Evolutionary conservation across 805 yeast species (phyloP).

Genomic region (Candida alai): DNA sequence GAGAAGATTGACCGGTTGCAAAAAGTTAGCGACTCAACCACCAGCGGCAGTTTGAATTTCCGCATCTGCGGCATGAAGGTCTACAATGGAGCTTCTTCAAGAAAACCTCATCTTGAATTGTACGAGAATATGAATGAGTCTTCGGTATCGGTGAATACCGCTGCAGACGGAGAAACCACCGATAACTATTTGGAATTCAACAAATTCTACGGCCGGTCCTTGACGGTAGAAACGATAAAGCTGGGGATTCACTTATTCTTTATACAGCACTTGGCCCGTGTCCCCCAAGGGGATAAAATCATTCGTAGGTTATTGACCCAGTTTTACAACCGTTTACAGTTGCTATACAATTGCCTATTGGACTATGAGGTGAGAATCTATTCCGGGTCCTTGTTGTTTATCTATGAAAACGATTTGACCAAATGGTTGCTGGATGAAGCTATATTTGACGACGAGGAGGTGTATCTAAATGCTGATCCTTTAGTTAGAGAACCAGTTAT

Average conservation of each 20-base stretch:
- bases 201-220: conserved; percentile 67
- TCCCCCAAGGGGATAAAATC: conserved; percentile 23
- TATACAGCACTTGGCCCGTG: conserved; percentile 19
- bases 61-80: conserved; percentile 89
- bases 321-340: conserved; percentile 57
- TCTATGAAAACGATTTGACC: conserved; percentile 62
- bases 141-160: conserved; percentile 13
- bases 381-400: conserved; percentile 69
- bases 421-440: conserved; percentile 44
- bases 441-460: conserved; percentile 17
- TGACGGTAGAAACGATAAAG: conserved; percentile 41
- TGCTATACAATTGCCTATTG: conserved; percentile 61
- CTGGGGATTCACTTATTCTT: conserved; percentile 49
- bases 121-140: conserved; percentile 16
- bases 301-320: conserved; percentile 33
- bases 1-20: conserved; percentile 63
- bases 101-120: conserved; percentile 10
- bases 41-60: conserved; percentile 73
- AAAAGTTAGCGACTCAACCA: conserved; percentile 65
- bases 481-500: conserved; percentile 15
- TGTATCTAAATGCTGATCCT: conserved; percentile 39
- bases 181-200: conserved; percentile 50
- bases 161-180: conserved; percentile 12
- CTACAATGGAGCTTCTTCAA: conserved; percentile 16
- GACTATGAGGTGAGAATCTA: conserved; percentile 60